Base-by-base conservation (phyloP, 768 basidiomycete genomes). In the Tubosaeta brunneosetosa region DNA sequence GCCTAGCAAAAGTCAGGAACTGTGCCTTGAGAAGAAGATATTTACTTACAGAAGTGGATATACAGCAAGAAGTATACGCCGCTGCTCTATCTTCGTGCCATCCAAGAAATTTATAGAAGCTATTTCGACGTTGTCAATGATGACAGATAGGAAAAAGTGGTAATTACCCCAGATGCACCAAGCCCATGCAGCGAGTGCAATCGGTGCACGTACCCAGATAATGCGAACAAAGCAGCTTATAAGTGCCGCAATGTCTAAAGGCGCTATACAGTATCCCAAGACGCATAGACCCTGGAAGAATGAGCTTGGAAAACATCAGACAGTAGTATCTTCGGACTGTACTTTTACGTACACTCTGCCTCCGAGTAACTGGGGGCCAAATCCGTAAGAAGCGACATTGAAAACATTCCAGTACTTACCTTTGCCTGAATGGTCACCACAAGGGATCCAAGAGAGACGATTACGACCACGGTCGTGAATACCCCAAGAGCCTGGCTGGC, bases 281-380 rank as follows among this genome's bases (percentile, higher is more conserved):
- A 88, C 94, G 64, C 94, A 97, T 22, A 98, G 75, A 34, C 90
- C 92, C 67, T 98, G 95, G 74, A 98, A 95, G 77, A 98, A 97
- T 0, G 91, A 93, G 7, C 90, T 91, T 62, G 17, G 40, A 55
- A 41, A 41, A 22, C 6, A 40, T 58, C 44, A 58, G 38, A 41
- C 9, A 11, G 9, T 13, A n/a, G n/a, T 25, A 44, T 40, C 11
- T 38, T 12, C 31, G 26, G 36, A 50, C 26, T 16, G 38, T 31
- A 31, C 27, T 36, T n/a, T n/a, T 51, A 71, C 83, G 50, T 70
- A 91, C 90, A 92, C 88, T 76, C 88, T 76, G 31, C 88, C 88
- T 49, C 88, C 88, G 26, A 91, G 76, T 47, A 91, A 76, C 88
- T 91, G 58, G 5, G 40, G n/a, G 29, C 0, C 11, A 44, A 53